Evolutionary conservation across 805 yeast genomes (phyloP).

Genomic region (Metschnikowia sp.): DNA sequence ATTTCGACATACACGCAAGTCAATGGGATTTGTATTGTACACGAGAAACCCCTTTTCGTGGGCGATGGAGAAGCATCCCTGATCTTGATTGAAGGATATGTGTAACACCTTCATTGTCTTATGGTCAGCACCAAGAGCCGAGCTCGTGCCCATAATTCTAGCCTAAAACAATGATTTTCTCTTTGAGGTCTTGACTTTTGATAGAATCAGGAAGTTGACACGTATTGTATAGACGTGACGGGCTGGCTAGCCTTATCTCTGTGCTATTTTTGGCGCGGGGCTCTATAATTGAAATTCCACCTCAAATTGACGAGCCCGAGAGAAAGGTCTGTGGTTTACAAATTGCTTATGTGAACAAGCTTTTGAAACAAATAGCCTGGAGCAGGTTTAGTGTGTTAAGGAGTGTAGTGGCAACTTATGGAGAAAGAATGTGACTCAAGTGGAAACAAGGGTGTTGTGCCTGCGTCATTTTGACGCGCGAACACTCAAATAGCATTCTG

Average conservation of each 20-base stretch:
- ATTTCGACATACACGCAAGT: constrained; percentile 60
- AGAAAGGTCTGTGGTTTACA: too few relatives aligned
- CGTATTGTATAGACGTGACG: too few relatives aligned
- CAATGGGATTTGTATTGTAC: constrained; percentile 85
- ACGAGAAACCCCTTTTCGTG: constrained; percentile 80
- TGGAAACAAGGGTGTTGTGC: constrained; percentile 4
- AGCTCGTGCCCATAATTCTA: constrained; percentile 4
- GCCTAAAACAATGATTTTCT: too few relatives aligned
- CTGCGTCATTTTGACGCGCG: constrained; percentile 7
- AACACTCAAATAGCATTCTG: not conserved
- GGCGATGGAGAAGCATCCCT: constrained; percentile 83
- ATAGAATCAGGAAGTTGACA: too few relatives aligned
- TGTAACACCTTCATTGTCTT: constrained; percentile 43
- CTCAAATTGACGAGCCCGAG: too few relatives aligned
- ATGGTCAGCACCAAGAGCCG: not conserved
- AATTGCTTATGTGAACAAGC: too few relatives aligned
- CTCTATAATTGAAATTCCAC: not conserved
- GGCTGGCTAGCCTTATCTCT: too few relatives aligned
- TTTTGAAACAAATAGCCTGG: too few relatives aligned
- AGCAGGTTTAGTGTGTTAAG: too few relatives aligned
- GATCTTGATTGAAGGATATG: constrained; percentile 83
- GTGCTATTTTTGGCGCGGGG: constrained; percentile 2
- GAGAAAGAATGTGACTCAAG: not conserved
- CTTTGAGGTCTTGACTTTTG: too few relatives aligned
- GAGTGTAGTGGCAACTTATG: too few relatives aligned